Evolutionary conservation across 495 filamentous ascomycete genomes (phyloP).

Genomic region (Cetradonia linearis): DNA sequence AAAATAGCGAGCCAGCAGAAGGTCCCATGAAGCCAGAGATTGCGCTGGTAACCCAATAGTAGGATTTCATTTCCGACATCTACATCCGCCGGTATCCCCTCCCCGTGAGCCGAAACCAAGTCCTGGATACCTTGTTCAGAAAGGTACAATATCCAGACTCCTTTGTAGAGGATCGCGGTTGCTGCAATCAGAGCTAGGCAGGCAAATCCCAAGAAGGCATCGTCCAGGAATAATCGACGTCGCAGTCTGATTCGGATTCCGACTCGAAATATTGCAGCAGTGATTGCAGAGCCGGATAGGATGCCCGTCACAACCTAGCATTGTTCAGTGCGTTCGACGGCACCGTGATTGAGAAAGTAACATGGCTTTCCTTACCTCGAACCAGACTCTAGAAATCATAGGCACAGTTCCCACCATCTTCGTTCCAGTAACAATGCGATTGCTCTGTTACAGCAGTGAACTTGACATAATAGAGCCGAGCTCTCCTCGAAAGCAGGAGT

Average conservation of each 20-base stretch:
- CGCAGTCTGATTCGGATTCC: slow-evolving; percentile 4
- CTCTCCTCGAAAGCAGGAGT: background rate
- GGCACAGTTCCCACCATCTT: slow-evolving; percentile 1
- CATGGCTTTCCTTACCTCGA: background rate
- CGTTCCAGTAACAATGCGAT: background rate
- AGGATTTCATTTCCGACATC: background rate
- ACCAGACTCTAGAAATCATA: background rate
- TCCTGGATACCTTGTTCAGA: background rate
- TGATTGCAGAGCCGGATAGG: slow-evolving; percentile 6
- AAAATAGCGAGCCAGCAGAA: slow-evolving; percentile 16
- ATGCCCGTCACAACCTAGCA: background rate
- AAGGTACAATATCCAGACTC: background rate
- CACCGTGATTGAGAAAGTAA: background rate
- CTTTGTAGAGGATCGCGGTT: slow-evolving; percentile 8
- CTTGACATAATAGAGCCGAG: background rate
- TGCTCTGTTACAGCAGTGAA: background rate
- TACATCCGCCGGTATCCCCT: background rate
- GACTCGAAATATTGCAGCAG: slow-evolving; percentile 1
- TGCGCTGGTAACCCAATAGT: background rate
- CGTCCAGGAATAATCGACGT: background rate
- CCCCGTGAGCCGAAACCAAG: background rate
- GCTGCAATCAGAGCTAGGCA: slow-evolving; percentile 5
- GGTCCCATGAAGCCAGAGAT: background rate
- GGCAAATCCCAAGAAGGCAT: slow-evolving; percentile 13
- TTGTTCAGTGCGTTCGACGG: background rate